Conservation (phyloP, 768 basidiomycete genomes). For the Tephrocybe sp. region DNA sequence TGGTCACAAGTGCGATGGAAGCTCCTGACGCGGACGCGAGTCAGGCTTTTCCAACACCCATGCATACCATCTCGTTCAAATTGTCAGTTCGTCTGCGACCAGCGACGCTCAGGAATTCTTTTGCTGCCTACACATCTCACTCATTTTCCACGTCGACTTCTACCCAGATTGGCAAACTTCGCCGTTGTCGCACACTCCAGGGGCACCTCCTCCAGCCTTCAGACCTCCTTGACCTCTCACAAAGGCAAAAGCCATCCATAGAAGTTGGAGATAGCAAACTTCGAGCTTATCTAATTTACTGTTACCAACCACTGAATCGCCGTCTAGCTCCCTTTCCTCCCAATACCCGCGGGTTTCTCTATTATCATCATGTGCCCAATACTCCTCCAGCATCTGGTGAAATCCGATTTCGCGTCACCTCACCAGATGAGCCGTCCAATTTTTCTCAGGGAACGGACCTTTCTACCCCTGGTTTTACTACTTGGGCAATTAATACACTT, state of each 20-base stretch:
- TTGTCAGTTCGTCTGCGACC: too few species aligned
- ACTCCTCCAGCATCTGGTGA: not conserved
- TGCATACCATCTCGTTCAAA: too few species aligned
- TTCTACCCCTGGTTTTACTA: not conserved
- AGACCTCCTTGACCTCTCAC: not conserved
- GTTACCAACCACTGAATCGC: not conserved
- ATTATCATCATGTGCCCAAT: constrained; percentile 2
- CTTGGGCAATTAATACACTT: not conserved
- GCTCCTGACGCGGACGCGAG: too few species aligned
- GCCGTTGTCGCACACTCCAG: not conserved
- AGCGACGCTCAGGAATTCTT: too few species aligned
- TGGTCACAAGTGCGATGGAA: too few species aligned
- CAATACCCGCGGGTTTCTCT: not conserved
- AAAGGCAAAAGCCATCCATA: not conserved
- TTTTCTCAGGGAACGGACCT: not conserved
- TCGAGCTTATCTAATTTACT: not conserved
- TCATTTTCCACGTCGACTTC: too few species aligned
- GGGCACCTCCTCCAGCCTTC: not conserved
- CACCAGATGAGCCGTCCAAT: not conserved
- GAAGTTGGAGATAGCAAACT: too few species aligned
- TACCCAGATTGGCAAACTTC: too few species aligned
- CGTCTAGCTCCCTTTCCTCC: not conserved
- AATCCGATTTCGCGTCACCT: constrained; percentile 7
- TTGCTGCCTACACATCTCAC: too few species aligned
- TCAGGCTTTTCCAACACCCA: too few species aligned